Evolutionary conservation across 2,329 filamentous ascomycete species (phyloP), one percentile per base, ranked within the genome.

Genomic region (Ceratocystis albifundus): DNA sequence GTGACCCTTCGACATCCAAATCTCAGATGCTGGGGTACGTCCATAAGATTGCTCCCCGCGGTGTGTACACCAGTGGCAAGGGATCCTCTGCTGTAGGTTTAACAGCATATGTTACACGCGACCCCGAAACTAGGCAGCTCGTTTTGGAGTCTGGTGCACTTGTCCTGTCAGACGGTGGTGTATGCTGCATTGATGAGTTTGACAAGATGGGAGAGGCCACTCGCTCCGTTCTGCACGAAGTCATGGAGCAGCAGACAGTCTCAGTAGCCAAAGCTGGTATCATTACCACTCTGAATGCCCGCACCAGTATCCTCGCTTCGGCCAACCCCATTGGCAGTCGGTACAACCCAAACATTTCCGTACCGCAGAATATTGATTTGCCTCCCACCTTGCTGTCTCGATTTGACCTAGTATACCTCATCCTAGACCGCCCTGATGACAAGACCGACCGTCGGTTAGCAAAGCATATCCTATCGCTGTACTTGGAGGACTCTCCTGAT

Each of bases 291-390:
- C 80, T 99, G 68, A 99, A 99, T 74, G 94, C 94, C 30, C 84
- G 94, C 73, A 97, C 94, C 0, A 95, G 89, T 70, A 96, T 99
- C 73, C 84, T 99, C 36, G 94, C 94, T 17, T 97, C 93, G 10
- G 94, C 94, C 75, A 99, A 99, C 74, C 94, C 94, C 0, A 97
- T 99, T 70, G 94, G 94, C 72, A 96, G 90, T 77, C 92, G 95
- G 74, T 99, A 99, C 79, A 97, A 99, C 76, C 89, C 90, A 2
- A 93, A 96, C 72, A 79, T 99, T 28, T 92, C 94, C 0, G 94
- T 99, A 15, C 94, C 94, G 2, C 92, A 97, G 72, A 99, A 99
- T 76, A 99, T 99, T 71, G 94, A 99, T 73, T 84, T 99, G 7
- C 94, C 94, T 0, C 94, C 94, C 0, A 99, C 94, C 0, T 81